phyloP scores from a whole-genome alignment of 305 asterid species.

The Solanum hybrid region DNA sequence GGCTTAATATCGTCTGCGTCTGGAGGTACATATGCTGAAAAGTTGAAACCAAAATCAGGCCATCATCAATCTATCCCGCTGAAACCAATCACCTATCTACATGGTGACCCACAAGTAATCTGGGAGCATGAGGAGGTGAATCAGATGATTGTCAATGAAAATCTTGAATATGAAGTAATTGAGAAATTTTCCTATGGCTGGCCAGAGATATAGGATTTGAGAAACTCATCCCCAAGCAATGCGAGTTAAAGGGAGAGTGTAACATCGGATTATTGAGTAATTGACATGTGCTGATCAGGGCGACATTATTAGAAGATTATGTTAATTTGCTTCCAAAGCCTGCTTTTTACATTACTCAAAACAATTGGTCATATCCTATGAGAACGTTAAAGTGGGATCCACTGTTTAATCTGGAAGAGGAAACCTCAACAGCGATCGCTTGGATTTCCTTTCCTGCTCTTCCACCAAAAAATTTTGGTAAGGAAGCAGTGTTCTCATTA shows the following conservation, averaged over 20 bases:
- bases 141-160: neutral
- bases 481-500: neutral
- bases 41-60: neutral
- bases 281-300: neutral
- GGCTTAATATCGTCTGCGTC: neutral
- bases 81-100: neutral
- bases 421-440: neutral
- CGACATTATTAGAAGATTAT: neutral
- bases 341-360: neutral
- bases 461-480: neutral
- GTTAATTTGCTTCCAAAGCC: neutral
- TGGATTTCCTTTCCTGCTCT: neutral
- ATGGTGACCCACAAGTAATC: neutral
- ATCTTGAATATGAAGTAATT: neutral
- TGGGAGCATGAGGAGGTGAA: neutral
- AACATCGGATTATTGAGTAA: neutral
- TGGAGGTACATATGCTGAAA: neutral
- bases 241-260: neutral
- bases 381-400: neutral
- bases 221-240: neutral
- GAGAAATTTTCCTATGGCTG: neutral
- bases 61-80: neutral
- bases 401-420: neutral
- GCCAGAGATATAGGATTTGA: neutral
- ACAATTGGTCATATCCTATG: neutral